A percentile compares a stretch with the other conserved stretches of the same genome.
phyloP scores from a whole-genome alignment of 2,329 filamentous ascomycete species.

The Colletotrichum tofieldiae region DNA sequence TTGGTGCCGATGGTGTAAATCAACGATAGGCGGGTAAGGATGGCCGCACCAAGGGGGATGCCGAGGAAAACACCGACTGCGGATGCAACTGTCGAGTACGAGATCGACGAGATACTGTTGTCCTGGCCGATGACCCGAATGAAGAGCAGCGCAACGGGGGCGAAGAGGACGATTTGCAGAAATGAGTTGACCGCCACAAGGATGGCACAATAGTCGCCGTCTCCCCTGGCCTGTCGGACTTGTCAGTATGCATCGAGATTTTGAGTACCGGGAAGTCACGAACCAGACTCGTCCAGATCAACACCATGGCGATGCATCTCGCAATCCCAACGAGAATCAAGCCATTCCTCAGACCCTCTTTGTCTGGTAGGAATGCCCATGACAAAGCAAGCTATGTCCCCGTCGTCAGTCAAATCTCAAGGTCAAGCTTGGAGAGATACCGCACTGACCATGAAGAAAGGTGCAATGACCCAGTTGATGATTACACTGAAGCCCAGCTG shows the following conservation, averaged over 20 bases:
- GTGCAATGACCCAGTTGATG: slow-evolving; percentile 88
- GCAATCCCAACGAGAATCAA: slow-evolving; percentile 88
- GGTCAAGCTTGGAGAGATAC: not conserved
- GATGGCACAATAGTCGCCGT: slow-evolving; percentile 87
- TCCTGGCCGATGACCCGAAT: slow-evolving; percentile 76
- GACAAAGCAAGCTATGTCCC: slow-evolving; percentile 71
- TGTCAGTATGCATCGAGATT: not conserved
- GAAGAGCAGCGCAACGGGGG: slow-evolving; percentile 78
- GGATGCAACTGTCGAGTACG: slow-evolving; percentile 80
- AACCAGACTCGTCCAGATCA: slow-evolving; percentile 79
- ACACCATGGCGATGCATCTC: slow-evolving; percentile 88
- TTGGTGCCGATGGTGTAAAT: slow-evolving; percentile 67
- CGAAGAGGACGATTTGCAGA: slow-evolving; percentile 81
- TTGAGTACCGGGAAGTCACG: not conserved
- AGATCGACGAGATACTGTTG: slow-evolving; percentile 55
- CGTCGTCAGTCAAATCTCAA: not conserved
- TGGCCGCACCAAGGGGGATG: slow-evolving; percentile 84
- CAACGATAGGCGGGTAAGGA: slow-evolving; percentile 80
- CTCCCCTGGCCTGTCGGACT: slow-evolving; percentile 72
- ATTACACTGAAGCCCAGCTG: slow-evolving; percentile 85
- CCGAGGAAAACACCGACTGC: slow-evolving; percentile 89
- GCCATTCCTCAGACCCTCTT: slow-evolving; percentile 72
- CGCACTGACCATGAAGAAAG: slow-evolving; percentile 80
- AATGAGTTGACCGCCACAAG: slow-evolving; percentile 83
- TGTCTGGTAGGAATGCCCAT: slow-evolving; percentile 78